Conservation (phyloP, 2,329 filamentous ascomycete species). For the Talaromyces sp. region DNA sequence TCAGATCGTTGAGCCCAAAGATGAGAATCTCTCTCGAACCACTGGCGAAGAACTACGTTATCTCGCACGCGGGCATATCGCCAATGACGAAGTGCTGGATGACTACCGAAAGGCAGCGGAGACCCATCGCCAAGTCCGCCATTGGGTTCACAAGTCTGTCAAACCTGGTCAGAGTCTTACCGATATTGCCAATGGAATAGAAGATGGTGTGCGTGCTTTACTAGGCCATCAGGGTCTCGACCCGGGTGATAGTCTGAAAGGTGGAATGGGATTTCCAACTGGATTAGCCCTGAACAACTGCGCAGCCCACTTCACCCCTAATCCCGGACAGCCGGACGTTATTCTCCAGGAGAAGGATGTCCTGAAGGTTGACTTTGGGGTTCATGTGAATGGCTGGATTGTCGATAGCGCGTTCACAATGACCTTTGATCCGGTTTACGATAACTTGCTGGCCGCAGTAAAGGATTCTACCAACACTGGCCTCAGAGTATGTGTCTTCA, state of each 20-base stretch:
- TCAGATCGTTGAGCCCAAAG: constrained; percentile 36
- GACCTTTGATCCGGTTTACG: constrained; percentile 68
- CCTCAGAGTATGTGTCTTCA: constrained; percentile 30
- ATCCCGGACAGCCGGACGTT: constrained; percentile 60
- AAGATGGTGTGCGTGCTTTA: constrained; percentile 50
- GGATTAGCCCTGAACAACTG: constrained; percentile 51
- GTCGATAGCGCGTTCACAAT: constrained; percentile 79
- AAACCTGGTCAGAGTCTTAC: constrained; percentile 48
- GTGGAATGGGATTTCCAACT: constrained; percentile 53
- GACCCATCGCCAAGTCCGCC: constrained; percentile 51
- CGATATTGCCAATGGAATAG: constrained; percentile 50
- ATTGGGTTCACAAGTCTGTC: constrained; percentile 44
- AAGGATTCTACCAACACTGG: constrained; percentile 67
- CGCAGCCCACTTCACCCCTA: constrained; percentile 54
- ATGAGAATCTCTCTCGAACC: constrained; percentile 43
- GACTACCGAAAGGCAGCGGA: constrained; percentile 55
- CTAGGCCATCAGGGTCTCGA: constrained; percentile 49
- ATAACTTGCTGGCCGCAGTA: constrained; percentile 68
- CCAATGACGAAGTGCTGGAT: constrained; percentile 45
- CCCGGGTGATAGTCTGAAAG: constrained; percentile 46
- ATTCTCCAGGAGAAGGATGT: constrained; percentile 68
- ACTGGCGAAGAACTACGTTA: constrained; percentile 45
- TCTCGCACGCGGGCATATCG: constrained; percentile 31
- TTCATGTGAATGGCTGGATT: constrained; percentile 74
- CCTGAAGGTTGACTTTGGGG: constrained; percentile 77